Percentiles rank a stretch among this genome's conserved stretches.
Conservation (phyloP, 768 basidiomycete species). For the Phallus indusiatus region DNA sequence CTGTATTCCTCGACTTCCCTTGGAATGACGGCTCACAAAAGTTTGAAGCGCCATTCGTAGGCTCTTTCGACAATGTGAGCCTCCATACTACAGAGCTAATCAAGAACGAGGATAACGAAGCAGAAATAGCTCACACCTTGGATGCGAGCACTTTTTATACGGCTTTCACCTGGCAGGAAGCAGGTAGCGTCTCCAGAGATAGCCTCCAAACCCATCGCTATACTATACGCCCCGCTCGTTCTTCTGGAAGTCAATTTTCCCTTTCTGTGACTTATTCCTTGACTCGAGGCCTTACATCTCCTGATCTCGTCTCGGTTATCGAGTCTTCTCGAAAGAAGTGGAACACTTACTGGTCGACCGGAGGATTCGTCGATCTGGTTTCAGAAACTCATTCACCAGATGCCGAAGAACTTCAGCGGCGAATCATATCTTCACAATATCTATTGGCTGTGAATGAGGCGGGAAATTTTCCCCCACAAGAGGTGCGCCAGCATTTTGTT, state of each 20-base stretch:
- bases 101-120: conserved; percentile 20
- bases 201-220: conserved; percentile 37
- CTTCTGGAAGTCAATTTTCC: conserved; percentile 22
- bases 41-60: conserved; percentile 51
- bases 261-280: conserved; percentile 28
- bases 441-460: conserved; percentile 52
- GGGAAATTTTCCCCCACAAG: conserved; percentile 45
- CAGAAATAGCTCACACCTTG: conserved; percentile 35
- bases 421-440: conserved; percentile 48
- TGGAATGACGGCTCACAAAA: conserved; percentile 51
- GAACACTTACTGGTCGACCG: conserved; percentile 37
- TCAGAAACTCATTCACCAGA: conserved; percentile 40
- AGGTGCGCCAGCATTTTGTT: conserved; percentile 29
- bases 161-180: conserved; percentile 29
- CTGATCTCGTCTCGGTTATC: conserved; percentile 19
- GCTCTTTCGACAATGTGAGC: conserved; percentile 35
- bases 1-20: conserved; percentile 47
- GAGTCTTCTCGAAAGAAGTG: conserved; percentile 31
- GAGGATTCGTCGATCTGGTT: conserved; percentile 44
- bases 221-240: conserved; percentile 28
- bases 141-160: conserved; percentile 34
- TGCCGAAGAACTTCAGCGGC: conserved; percentile 45
- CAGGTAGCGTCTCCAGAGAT: conserved; percentile 32
- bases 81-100: conserved; percentile 35
- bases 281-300: conserved; percentile 11